Percentiles rank a stretch among this genome's conserved stretches.
Evolutionary conservation across 2,329 filamentous ascomycete genomes (phyloP).

Genomic region (Herpotrichia juniperi): DNA sequence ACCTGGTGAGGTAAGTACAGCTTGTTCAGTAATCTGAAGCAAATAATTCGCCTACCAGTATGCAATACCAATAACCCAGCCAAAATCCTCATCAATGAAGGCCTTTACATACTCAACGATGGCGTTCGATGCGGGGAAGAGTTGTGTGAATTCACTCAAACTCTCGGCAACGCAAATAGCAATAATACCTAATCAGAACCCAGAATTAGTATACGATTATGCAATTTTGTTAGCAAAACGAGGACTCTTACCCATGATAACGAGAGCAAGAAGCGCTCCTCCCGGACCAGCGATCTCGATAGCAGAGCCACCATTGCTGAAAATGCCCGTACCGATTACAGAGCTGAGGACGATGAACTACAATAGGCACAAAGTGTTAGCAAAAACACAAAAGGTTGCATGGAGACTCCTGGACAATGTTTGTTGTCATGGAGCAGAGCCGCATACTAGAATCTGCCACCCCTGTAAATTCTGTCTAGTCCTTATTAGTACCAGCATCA

Average conservation of each 20-base stretch:
- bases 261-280: neutral
- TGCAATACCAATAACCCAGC: neutral
- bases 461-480: neutral
- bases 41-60: neutral
- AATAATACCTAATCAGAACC: neutral
- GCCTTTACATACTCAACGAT: neutral
- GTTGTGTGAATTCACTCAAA: neutral
- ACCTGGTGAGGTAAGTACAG: neutral
- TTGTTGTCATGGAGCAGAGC: no score
- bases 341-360: neutral
- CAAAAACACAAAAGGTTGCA: no score
- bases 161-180: neutral
- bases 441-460: neutral
- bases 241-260: neutral
- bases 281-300: neutral
- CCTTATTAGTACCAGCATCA: neutral
- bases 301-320: neutral
- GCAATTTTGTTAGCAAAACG: neutral
- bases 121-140: neutral
- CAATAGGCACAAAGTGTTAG: neutral
- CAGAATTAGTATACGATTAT: neutral
- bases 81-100: neutral
- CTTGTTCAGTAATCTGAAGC: neutral
- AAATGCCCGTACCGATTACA: neutral
- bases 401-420: no score